Conservation (phyloP, 192 early-diverging fungal species). For the Spizellomyces punctatus region DNA sequence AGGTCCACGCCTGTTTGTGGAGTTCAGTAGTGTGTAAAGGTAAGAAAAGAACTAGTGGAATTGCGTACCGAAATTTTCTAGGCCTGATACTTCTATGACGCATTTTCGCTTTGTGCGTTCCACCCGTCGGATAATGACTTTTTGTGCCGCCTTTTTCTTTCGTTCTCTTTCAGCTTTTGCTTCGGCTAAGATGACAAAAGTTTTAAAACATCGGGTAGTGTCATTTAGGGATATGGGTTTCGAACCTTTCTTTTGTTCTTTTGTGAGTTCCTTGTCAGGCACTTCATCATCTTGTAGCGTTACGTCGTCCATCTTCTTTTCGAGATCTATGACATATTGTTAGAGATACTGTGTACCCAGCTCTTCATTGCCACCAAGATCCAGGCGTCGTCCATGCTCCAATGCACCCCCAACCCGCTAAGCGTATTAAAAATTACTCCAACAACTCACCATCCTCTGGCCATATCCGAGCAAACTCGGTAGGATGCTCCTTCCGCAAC, state of each 20-base stretch:
- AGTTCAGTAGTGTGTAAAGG: conserved; percentile 30
- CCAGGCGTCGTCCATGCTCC: not conserved
- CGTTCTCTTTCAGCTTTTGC: conserved; percentile 66
- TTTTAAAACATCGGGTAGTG: not conserved
- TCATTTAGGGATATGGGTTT: too few species aligned
- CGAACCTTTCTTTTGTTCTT: conserved; percentile 20
- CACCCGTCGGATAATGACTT: conserved; percentile 81
- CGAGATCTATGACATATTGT: not conserved
- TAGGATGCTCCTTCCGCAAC: conserved; percentile 64
- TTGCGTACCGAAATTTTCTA: conserved; percentile 83
- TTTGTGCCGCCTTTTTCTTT: conserved; percentile 42
- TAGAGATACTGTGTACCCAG: too few species aligned
- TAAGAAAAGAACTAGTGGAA: not conserved
- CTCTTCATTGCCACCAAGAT: too few species aligned
- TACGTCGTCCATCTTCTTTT: conserved; percentile 2
- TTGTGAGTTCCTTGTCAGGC: not conserved
- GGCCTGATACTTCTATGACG: conserved; percentile 79
- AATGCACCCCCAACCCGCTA: conserved; percentile 1
- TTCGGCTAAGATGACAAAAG: conserved; percentile 56
- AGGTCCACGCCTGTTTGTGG: conserved; percentile 78
- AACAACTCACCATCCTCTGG: conserved; percentile 31
- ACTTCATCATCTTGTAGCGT: conserved; percentile 9
- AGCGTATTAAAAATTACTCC: not conserved
- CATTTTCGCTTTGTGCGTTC: conserved; percentile 94
- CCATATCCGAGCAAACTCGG: conserved; percentile 62